Base-by-base conservation (phyloP, 495 filamentous ascomycete genomes). In the Neurospora cerealis region DNA sequence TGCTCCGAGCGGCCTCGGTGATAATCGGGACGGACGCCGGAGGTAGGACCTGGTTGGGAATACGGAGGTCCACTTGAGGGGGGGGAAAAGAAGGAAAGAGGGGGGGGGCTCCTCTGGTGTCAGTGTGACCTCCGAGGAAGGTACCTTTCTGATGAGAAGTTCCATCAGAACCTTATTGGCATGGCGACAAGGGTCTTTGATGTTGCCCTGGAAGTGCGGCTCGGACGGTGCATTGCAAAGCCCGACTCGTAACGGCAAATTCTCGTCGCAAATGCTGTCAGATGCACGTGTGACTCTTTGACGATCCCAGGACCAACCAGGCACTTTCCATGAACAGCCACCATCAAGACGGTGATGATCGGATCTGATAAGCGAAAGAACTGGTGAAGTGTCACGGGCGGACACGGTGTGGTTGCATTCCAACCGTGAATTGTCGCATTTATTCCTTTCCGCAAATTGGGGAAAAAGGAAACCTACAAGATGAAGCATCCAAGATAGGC, bases 241-340 rank as follows among this genome's bases (percentile, higher is more conserved):
- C 46, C 76, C 76, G 76, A 74, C 40, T 39, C 66, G 70, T n/a
- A 74, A 38, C 76, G 76, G 76, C 71, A 69, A 70, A 75, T 78
- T 78, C 70, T 78, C 76, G 76, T 78, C 34, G 28, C 37, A 54
- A 28, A 72, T 69, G 62, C 73, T 71, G 40, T 28, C 28, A 34
- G 69, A 74, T 74, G 74, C 71, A 44, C 73, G 34, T 72, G 71
- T 76, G 74, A 74, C 73, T 74, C 69, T 48, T 62, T 34, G 13
- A 34, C 28, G 28, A 62, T 62, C 13, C 28, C 28, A 62, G 54
- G 54, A 15, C 54, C 54, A 62, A 62, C 54, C 54, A 62, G 17
- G 48, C 48, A 62, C 48, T 62, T 62, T 6, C 48, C 48, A 32
- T 5, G 24, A 62, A 60, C 48, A 24, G n/a, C 48, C 24, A 60